A percentile compares a stretch with the other conserved stretches of the same genome.
These are phyloP conservation scores for Populus ilicifolia DNA, from an alignment of 345 rosid genomes.

Conservation along the genomic window DNA sequence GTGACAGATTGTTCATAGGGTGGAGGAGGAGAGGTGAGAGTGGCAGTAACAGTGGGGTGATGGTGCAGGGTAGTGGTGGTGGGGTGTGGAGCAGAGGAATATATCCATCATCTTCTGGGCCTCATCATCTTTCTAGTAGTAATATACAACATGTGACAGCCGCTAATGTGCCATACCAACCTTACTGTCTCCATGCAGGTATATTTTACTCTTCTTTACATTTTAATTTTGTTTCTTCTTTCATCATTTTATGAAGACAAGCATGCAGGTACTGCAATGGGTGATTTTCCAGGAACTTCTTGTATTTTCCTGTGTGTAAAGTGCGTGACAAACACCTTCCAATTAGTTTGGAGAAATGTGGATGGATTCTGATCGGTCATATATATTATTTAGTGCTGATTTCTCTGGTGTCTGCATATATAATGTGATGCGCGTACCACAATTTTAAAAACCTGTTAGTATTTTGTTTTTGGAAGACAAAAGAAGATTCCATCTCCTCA, in stretches of 20 bases:
- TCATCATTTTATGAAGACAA: background rate
- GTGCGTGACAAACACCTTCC: slow-evolving; percentile 40
- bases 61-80: slow-evolving; percentile 15
- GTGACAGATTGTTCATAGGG: slow-evolving; percentile 60
- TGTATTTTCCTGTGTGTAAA: background rate
- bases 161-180: slow-evolving; percentile 40
- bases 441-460: background rate
- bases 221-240: background rate
- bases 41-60: background rate
- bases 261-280: background rate
- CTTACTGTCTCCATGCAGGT: slow-evolving; percentile 69
- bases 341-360: slow-evolving; percentile 37
- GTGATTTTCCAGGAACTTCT: background rate
- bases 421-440: too few species aligned
- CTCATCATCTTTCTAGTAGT: slow-evolving; percentile 28
- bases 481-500: background rate
- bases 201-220: slow-evolving; percentile 1
- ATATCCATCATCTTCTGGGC: slow-evolving; percentile 18
- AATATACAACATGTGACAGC: slow-evolving; percentile 21
- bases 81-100: slow-evolving; percentile 29
- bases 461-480: too few species aligned
- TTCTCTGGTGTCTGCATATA: background rate
- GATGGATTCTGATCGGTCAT: slow-evolving; percentile 8
- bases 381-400: background rate
- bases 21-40: slow-evolving; percentile 42